Base-by-base conservation (phyloP, 1,284 basidiomycete species). In the Xerocomus amazonicus region DNA sequence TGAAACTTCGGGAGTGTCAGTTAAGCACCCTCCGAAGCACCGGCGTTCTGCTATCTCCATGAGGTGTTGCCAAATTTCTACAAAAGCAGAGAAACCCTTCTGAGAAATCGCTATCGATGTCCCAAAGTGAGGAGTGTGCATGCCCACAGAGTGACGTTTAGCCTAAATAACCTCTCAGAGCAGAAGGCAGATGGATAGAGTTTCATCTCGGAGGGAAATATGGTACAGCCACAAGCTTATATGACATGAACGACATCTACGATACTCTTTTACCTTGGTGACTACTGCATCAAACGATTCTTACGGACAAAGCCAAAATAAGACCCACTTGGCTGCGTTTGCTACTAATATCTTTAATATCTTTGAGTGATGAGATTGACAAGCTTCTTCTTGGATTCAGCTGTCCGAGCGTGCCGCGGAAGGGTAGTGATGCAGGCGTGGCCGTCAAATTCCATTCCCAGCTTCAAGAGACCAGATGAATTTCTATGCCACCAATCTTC, bases 131-230 rank as follows among this genome's bases (percentile, higher is more conserved):
- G 68, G 16, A 83, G 73, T 3, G 73, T 71, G 52, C 74, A 77
- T 10, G 71, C 71, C 73, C 76, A 82, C n/a, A 83, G 59, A 3
- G 77, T 75, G 13, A 76, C 77, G 47, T 81, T 77, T 31, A 79
- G 69, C 9, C 56, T 59, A 9, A 68, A 62, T 10, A 79, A 59
- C 12, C 58, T 58, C 38, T 69, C 63, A 0, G 58, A 58, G 16
- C 66, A 66, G 17, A 82, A 59, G 12, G 60, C 51, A 3, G 54
- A 55, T 0, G 75, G 72, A 47, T 73, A 70, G 0, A 47, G 44
- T 14, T 66, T 51, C 9, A 73, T 51, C 44, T 57, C 43, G 23
- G 63, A 53, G 54, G 65, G 52, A 41, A 70, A 59, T n/a, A n/a
- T n/a, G n/a, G n/a, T 23, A 23, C 19, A 23, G 19, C 19, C 19